Evolutionary conservation across 495 filamentous ascomycete genomes (phyloP), one percentile per base, ranked within the genome.

Genomic region (Penicillium turbatum): DNA sequence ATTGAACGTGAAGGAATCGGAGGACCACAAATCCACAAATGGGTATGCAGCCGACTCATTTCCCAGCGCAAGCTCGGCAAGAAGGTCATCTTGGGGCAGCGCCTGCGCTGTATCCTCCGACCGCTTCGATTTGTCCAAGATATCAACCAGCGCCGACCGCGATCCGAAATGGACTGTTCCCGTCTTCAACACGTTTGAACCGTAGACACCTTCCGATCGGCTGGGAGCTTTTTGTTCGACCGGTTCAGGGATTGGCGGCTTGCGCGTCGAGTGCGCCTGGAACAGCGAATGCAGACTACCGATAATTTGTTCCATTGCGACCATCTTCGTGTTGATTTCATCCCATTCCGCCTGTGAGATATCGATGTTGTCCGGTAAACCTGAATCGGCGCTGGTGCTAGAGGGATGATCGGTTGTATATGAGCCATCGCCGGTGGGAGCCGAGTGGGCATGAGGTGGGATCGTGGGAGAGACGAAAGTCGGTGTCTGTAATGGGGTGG

Each of bases 41-140:
- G 89, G 89, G 63, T 92, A 95, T 35, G 87, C 85, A 13, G 86
- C 85, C 17, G 79, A 77, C 45, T 89, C 86, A 57, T 90, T 90
- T 56, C 90, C 88, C 43, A 95, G 73, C 15, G 87, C 89, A 35
- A 95, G 81, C 16, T 92, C 85, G 9, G 87, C 86, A 30, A 90
- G 79, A 64, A 95, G 84, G 62, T 87, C 87, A 51, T 88, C 86
- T 66, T 86, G 82, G 31, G 91, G 74, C n/a, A 91, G 72, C 51
- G 78, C 85, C 54, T 69, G 68, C 51, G 72, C 73, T 43, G 60
- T 63, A 17, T 71, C 72, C 50, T 65, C 66, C 6, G 67, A 72
- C 12, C 39, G 38, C 42, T 72, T 71, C 30, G 75, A 68, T 46
- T 70, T 72, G 38, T 74, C 65, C 54, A 78, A 39, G 30, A 78